Conservation (phyloP, 495 filamentous ascomycete species). For the Xylaria sp. region DNA sequence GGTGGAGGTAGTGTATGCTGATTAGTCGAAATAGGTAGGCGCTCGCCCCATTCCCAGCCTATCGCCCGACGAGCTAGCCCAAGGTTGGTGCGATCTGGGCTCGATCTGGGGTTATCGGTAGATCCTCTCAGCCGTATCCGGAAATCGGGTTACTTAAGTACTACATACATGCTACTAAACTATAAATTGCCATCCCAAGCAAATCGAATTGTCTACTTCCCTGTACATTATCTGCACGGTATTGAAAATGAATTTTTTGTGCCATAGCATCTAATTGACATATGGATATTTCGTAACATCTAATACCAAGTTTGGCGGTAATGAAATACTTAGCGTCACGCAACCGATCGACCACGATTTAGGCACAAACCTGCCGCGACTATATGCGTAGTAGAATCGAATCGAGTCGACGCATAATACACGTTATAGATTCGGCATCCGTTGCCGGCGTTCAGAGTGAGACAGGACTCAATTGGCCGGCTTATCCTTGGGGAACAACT, state of each 20-base stretch:
- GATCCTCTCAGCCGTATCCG: background rate
- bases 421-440: background rate
- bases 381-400: background rate
- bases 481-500: background rate
- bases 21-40: constrained; percentile 6
- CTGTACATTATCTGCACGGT: background rate
- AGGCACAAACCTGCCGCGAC: background rate
- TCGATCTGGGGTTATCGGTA: background rate
- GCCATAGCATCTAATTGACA: background rate
- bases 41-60: background rate
- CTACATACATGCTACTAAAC: background rate
- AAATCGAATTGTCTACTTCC: constrained; percentile 5
- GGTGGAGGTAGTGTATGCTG: too few relatives aligned
- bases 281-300: background rate
- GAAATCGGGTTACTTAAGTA: background rate
- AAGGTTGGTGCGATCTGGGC: background rate
- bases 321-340: constrained; percentile 5
- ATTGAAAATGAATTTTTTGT: background rate
- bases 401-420: background rate
- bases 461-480: background rate
- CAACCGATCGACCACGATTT: background rate
- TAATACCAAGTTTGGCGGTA: background rate
- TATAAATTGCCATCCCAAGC: background rate
- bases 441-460: constrained; percentile 1
- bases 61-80: background rate